Base-by-base conservation (phyloP, 2,329 filamentous ascomycete genomes). In the Sporothrix mexicana region DNA sequence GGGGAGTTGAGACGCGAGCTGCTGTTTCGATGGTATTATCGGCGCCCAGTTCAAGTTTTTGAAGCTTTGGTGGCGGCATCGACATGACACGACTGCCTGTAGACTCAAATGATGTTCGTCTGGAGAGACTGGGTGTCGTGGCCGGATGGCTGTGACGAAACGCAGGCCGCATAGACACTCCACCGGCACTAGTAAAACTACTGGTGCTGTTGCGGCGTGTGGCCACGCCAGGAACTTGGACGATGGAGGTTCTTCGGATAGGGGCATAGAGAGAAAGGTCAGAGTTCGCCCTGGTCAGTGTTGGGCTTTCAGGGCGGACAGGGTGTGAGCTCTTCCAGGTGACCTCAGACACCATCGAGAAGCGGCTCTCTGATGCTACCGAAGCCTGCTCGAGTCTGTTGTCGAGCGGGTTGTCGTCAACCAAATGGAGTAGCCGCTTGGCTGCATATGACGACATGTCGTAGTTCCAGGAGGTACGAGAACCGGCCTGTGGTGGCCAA, bases 211-310 rank as follows among this genome's bases (percentile, higher is more conserved):
- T 72, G 55, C 71, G 76, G 9, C 85, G 82, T 8, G 86, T 87
- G 8, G 86, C 86, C 25, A 87, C 80, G 12, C 86, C 86, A 0
- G 86, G 85, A 0, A 82, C 85, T 73, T 84, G 84, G 13, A 85
- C 80, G 49, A 86, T 76, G 2, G 85, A 87, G 10, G 85, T 82
- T 55, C 85, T 81, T 20, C 85, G 82, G 72, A 85, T 81, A 5
- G 85, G 84, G 41, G 83, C 83, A 75, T 84, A 86, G 12, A 86
- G 76, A 3, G 84, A 84, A 2, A 83, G 74, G 41, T 88, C 86
- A 7, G 87, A 88, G 72, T 82, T 82, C n/a, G 81, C 79, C 13
- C 83, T 80, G 13, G 79, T 78, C 9, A 85, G 78, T 1, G 78
- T 74, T 3, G 79, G 70, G 25, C 75, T 78, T 13, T 78, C 72